Evolutionary conservation across 2,329 filamentous ascomycete species (phyloP), one percentile per base, ranked within the genome.

Genomic region (Elsinoe fawcettii): DNA sequence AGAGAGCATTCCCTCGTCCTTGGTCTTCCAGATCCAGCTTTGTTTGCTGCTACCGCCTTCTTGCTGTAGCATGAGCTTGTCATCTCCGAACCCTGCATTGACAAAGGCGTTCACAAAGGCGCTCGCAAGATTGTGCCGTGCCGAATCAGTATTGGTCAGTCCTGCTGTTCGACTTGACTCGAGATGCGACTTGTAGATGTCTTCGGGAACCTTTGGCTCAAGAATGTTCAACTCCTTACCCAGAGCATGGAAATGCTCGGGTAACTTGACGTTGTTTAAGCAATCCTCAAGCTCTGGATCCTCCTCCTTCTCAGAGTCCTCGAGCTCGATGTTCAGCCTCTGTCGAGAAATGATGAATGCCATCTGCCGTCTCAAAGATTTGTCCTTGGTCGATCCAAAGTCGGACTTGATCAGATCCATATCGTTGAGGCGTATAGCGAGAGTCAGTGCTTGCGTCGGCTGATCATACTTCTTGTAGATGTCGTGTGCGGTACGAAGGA

Each of bases 11-110:
- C 93, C 93, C 67, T 96, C 91, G 41, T 95, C 90, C 74, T 99
- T 99, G 18, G 95, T 97, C 78, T 97, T 99, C 90, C 90, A 99
- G 3, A 99, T 89, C 92, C 93, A 99, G 62, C 87, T 88, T 65
- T 87, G 85, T 76, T 95, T 95, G 62, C 90, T 95, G 62, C 90
- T 86, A 59, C 71, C 73, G 30, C 43, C 54, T 32, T 88, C 86
- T 18, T 93, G 87, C 41, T 90, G 86, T 58, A 97, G 78, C 92
- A 99, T 96, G 83, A 99, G 87, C 79, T 96, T 97, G 73, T 99
- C 93, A 58, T 91, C 88, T 43, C 90, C 88, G 65, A 90, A 99
- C 30, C 93, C 93, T 55, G 93, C 91, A 65, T 99, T 99, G 61
- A 93, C 90, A 67, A 99, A 97, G 0, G 88, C 89, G 68, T 99